These are phyloP conservation scores for Circinella umbellata DNA, from an alignment of 371 early-diverging fungal genomes.

Conservation along the genomic window DNA sequence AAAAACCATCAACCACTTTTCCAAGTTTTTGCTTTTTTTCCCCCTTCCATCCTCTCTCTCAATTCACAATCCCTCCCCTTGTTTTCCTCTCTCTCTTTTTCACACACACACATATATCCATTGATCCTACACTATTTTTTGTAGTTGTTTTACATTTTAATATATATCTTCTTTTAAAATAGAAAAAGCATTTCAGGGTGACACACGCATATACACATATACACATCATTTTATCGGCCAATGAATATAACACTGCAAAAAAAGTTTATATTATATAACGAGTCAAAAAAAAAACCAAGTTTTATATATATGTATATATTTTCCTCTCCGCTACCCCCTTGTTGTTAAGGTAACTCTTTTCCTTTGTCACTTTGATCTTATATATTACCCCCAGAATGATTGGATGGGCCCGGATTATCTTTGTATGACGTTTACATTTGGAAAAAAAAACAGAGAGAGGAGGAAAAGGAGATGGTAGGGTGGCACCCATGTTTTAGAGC, in stretches of 20 bases:
- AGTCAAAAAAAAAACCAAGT: slow-evolving; percentile 7
- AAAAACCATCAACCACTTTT: neutral
- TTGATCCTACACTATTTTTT: too few relatives aligned
- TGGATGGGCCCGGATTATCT: neutral
- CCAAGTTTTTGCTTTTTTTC: slow-evolving; percentile 6
- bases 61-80: neutral
- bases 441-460: neutral
- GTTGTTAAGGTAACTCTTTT: too few relatives aligned
- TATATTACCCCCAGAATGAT: too few relatives aligned
- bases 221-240: neutral
- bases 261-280: neutral
- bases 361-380: too few relatives aligned
- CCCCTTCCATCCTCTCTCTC: neutral
- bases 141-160: neutral
- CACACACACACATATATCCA: too few relatives aligned
- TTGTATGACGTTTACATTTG: neutral
- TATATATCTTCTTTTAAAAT: neutral
- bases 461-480: neutral
- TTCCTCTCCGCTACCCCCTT: neutral
- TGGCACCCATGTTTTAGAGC: too few relatives aligned
- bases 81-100: neutral
- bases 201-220: neutral
- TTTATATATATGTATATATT: neutral
- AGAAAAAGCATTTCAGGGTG: neutral
- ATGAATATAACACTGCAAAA: neutral